Evolutionary conservation across 1,139 yeast genomes (phyloP).

Genomic region (Geotrichum klebahnii): DNA sequence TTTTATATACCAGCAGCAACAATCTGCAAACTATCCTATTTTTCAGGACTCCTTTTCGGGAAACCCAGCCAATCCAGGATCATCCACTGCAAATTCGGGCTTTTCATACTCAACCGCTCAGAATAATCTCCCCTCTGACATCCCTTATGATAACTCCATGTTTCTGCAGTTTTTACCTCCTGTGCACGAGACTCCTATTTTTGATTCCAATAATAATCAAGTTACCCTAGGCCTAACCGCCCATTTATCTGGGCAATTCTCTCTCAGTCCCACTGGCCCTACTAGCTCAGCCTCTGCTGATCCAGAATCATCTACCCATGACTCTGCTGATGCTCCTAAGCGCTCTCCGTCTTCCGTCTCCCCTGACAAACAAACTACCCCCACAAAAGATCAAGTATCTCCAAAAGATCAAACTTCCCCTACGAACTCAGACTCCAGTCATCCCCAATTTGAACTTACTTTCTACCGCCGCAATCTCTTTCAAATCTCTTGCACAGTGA

Average conservation of each 20-base stretch:
- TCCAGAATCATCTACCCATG: neutral
- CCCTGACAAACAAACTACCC: neutral
- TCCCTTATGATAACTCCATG: slow-evolving; percentile 4
- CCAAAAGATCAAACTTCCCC: neutral
- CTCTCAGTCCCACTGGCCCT: slow-evolving; percentile 28
- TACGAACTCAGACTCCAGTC: slow-evolving; percentile 1
- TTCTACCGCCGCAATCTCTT: slow-evolving; percentile 36
- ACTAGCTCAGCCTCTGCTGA: neutral
- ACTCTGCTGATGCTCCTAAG: neutral
- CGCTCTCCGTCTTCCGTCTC: neutral
- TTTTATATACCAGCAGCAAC: neutral
- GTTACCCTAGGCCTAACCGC: slow-evolving; percentile 27
- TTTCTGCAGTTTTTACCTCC: slow-evolving; percentile 3
- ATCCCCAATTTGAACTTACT: slow-evolving; percentile 25
- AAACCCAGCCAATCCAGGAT: neutral
- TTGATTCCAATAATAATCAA: slow-evolving; percentile 28
- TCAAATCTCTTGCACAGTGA: slow-evolving; percentile 34
- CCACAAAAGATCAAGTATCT: neutral
- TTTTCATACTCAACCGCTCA: neutral
- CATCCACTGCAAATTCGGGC: neutral
- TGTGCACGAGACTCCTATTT: slow-evolving; percentile 26
- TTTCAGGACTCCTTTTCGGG: neutral
- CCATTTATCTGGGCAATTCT: slow-evolving; percentile 31
- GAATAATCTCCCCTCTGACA: neutral
- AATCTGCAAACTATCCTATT: neutral